phyloP scores from a whole-genome alignment of 805 yeast species.

The Isabelozyma rhagii region DNA sequence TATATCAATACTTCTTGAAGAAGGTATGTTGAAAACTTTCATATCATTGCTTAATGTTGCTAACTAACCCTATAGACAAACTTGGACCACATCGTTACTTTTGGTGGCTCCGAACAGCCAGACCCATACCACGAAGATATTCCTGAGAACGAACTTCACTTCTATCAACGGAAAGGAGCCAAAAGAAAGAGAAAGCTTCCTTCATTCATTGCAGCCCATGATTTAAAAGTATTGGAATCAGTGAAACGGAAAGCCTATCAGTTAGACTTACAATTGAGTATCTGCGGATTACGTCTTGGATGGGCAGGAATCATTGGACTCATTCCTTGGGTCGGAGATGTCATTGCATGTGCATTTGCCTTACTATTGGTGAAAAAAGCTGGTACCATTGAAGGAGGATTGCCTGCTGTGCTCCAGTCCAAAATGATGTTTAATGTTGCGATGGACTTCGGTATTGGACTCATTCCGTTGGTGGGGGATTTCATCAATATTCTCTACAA shows the following conservation, averaged over 20 bases:
- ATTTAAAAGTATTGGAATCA: slow-evolving; percentile 29
- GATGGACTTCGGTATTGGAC: slow-evolving; percentile 39
- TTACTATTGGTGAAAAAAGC: slow-evolving; percentile 29
- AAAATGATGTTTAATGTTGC: slow-evolving; percentile 36
- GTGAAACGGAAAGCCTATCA: slow-evolving; percentile 37
- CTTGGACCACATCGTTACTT: slow-evolving; percentile 21
- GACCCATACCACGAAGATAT: slow-evolving; percentile 42
- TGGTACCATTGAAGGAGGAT: slow-evolving; percentile 33
- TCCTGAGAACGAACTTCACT: slow-evolving; percentile 38
- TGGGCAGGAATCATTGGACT: slow-evolving; percentile 43
- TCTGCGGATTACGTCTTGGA: slow-evolving; percentile 39
- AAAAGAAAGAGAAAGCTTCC: slow-evolving; percentile 37
- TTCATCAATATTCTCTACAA: slow-evolving; percentile 68
- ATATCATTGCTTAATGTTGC: too few species aligned
- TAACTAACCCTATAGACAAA: slow-evolving; percentile 16
- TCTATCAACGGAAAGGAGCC: slow-evolving; percentile 40
- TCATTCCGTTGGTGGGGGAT: slow-evolving; percentile 76
- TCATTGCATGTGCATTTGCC: slow-evolving; percentile 27
- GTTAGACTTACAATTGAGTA: slow-evolving; percentile 35
- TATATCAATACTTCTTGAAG: slow-evolving; percentile 33
- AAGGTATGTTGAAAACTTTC: slow-evolving; percentile 26
- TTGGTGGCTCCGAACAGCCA: slow-evolving; percentile 21
- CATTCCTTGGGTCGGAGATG: slow-evolving; percentile 41
- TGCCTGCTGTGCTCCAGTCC: slow-evolving; percentile 26
- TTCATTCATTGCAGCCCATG: slow-evolving; percentile 28